phyloP scores from a whole-genome alignment of 768 basidiomycete genomes.

The Tricholoma sp. region DNA sequence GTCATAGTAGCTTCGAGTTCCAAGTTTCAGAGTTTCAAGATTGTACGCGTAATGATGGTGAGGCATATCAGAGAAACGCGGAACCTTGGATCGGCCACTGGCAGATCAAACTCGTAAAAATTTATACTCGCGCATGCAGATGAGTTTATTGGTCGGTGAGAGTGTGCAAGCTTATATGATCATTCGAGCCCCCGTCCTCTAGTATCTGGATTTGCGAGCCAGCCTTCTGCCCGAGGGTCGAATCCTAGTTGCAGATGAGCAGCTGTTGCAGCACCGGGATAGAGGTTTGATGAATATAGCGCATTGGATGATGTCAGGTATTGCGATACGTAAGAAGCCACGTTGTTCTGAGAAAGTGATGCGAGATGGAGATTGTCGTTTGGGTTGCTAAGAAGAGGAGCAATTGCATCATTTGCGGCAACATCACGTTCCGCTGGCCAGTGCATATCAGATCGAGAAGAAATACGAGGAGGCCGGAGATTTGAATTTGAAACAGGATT shows the following conservation, averaged over 20 bases:
- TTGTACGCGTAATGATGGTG: too few relatives aligned
- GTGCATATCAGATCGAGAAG: not conserved
- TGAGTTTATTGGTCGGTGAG: not conserved
- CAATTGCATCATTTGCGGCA: not conserved
- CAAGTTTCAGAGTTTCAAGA: too few relatives aligned
- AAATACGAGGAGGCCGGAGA: slow-evolving; percentile 1
- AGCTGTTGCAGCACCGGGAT: not conserved
- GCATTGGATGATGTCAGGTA: not conserved
- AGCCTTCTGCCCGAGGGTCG: not conserved
- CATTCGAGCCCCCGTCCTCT: not conserved
- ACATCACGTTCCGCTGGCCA: not conserved
- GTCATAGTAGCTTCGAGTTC: not conserved
- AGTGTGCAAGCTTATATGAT: not conserved
- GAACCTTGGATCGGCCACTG: not conserved
- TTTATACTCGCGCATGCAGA: not conserved
- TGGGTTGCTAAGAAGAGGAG: slow-evolving; percentile 2
- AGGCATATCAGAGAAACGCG: too few relatives aligned
- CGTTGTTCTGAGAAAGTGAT: not conserved
- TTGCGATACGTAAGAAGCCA: not conserved
- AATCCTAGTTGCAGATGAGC: not conserved
- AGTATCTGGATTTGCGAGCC: not conserved
- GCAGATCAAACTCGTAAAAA: not conserved
- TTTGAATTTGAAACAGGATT: slow-evolving; percentile 1
- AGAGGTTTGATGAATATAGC: not conserved
- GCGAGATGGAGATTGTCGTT: slow-evolving; percentile 8